Base-by-base conservation (phyloP, 257 asterid genomes). In the Plantago major region DNA sequence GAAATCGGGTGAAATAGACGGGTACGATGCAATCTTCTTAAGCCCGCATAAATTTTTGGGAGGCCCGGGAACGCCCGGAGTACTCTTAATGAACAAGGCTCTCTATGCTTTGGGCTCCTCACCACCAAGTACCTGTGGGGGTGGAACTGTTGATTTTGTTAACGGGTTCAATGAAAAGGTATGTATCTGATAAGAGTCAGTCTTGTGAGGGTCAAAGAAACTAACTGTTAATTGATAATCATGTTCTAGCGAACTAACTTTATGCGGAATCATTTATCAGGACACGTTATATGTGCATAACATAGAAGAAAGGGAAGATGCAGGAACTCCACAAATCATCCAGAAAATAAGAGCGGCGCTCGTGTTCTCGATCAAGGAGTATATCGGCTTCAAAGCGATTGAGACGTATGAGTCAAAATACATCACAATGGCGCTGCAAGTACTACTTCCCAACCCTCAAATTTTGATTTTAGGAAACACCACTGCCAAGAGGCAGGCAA, bases 41-140 rank as follows among this genome's bases (percentile, higher is more conserved):
- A 79, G 91, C 62, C 73, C 89, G 5, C 96, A 87, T 30, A 87
- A 87, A 68, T 87, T 84, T 46, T 48, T 87, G 67, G 94, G 96
- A 14, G 96, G 96, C 13, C 96, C 96, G 5, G 91, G 91, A 8
- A 62, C 94, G 7, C 89, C 96, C 3, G 96, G 96, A 11, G 55
- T 87, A 15, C 60, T 87, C n/a, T 40, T 86, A 15, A 48, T 86
- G 78, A 78, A 63, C 65, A 81, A 78, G 18, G 66, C 71, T 46
- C 78, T 86, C 7, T 86, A 86, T 48, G 71, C 51, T 10, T 75
- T 86, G 63, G 76, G 71, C 11, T 68, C 82, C 47, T 77, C 79
- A 3, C 85, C 90, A 9, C 93, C 95, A 15, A 84, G 93, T 0
- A 87, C 90, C 9, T 87, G 86, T 50, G 95, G 95, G 0, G 95